Conservation (phyloP, 2,329 filamentous ascomycete genomes). For the Alternaria gaisen region DNA sequence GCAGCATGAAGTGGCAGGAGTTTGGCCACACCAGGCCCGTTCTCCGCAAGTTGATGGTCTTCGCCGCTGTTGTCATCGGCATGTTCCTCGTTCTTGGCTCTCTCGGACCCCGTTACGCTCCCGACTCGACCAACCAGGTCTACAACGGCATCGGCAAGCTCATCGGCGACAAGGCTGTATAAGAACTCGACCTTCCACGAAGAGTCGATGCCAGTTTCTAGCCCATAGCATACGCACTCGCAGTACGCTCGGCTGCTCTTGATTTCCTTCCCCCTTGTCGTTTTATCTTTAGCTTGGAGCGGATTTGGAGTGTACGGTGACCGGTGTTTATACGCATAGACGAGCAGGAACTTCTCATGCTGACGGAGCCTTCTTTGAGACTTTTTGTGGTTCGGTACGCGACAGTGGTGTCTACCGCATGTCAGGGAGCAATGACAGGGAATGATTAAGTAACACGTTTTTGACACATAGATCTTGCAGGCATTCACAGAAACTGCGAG, state of each 20-base stretch:
- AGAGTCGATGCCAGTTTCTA: not conserved
- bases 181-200: conserved; percentile 7
- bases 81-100: conserved; percentile 74
- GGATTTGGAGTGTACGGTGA: conserved; percentile 33
- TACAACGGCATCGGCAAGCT: conserved; percentile 48
- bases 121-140: conserved; percentile 47
- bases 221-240: not conserved
- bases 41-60: conserved; percentile 78
- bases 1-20: conserved; percentile 82
- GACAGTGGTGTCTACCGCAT: conserved; percentile 29
- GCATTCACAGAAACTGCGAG: conserved; percentile 26
- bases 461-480: conserved; percentile 44
- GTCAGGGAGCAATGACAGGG: conserved; percentile 38
- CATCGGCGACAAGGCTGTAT: conserved; percentile 40
- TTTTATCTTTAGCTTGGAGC: conserved; percentile 36
- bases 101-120: conserved; percentile 52
- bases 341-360: conserved; percentile 38
- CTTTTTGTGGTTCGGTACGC: conserved; percentile 22
- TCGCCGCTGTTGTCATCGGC: conserved; percentile 68
- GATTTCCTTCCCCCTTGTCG: conserved; percentile 36
- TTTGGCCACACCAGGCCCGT: conserved; percentile 80
- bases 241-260: conserved; percentile 1
- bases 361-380: conserved; percentile 25
- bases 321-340: conserved; percentile 47
- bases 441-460: conserved; percentile 42